phyloP scores from a whole-genome alignment of 169 alveolate species.

The Plasmodium gallinaceum region DNA sequence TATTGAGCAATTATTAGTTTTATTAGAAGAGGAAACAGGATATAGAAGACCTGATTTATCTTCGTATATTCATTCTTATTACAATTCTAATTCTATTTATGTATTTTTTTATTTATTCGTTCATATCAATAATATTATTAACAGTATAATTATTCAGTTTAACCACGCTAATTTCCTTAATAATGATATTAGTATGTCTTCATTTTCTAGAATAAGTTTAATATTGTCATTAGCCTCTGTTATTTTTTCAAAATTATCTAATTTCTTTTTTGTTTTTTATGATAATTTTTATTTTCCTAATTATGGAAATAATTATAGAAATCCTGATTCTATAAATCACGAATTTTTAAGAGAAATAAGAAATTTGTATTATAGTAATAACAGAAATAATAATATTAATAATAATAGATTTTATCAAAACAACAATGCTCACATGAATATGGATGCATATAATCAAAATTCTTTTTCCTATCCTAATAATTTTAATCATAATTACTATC shows the following conservation, averaged over 20 bases:
- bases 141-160: constrained; percentile 61
- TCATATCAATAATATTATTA: constrained; percentile 60
- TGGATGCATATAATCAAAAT: neutral
- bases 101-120: constrained; percentile 65
- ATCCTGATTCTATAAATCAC: constrained; percentile 30
- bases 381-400: neutral
- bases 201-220: constrained; percentile 61
- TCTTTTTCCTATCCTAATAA: constrained; percentile 3
- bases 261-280: constrained; percentile 55
- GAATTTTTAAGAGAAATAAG: constrained; percentile 33
- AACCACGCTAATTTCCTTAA: constrained; percentile 52
- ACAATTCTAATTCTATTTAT: constrained; percentile 47
- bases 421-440: neutral
- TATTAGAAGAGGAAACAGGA: constrained; percentile 76
- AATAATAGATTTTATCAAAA: constrained; percentile 9
- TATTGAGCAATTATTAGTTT: constrained; percentile 51
- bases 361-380: constrained; percentile 30
- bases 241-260: constrained; percentile 37
- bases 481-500: constrained; percentile 12
- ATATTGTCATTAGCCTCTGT: constrained; percentile 63
- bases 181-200: constrained; percentile 55
- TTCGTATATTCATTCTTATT: constrained; percentile 49
- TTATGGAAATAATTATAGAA: constrained; percentile 46
- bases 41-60: constrained; percentile 66
- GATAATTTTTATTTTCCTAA: constrained; percentile 56